Conservation (phyloP, 2,329 filamentous ascomycete species). For the Leptographium lundbergii region DNA sequence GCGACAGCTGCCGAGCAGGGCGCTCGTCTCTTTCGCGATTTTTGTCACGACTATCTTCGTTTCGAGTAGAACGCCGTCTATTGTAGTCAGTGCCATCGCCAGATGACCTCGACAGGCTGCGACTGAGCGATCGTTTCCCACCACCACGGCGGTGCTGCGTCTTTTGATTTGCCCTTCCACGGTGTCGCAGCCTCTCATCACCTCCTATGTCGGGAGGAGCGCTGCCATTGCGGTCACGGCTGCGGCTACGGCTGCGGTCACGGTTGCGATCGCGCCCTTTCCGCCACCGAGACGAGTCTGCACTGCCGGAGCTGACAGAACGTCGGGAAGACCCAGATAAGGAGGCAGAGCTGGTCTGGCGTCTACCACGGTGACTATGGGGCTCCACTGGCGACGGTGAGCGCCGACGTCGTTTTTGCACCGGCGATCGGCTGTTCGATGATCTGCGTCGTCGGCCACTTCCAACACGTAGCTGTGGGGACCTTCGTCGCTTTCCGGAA, state of each 20-base stretch:
- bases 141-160: not conserved
- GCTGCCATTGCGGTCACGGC: slow-evolving; percentile 14
- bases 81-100: not conserved
- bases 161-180: not conserved
- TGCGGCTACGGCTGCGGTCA: slow-evolving; percentile 15
- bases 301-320: slow-evolving; percentile 16
- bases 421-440: slow-evolving; percentile 27
- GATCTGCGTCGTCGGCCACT: slow-evolving; percentile 19
- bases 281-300: not conserved
- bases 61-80: not conserved
- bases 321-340: slow-evolving; percentile 23
- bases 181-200: not conserved
- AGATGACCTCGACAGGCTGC: not conserved
- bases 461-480: not conserved
- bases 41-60: not conserved
- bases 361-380: slow-evolving; percentile 24
- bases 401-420: slow-evolving; percentile 37
- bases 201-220: slow-evolving; percentile 5
- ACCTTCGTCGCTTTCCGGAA: not conserved
- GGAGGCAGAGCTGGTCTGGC: slow-evolving; percentile 24
- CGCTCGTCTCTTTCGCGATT: not conserved
- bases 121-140: not conserved
- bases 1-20: not conserved
- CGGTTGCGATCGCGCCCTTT: slow-evolving; percentile 13
- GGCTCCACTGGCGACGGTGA: slow-evolving; percentile 36